These are phyloP conservation scores for Kwoniella dendrophila DNA, from an alignment of 768 basidiomycete genomes.

Conservation along the genomic window DNA sequence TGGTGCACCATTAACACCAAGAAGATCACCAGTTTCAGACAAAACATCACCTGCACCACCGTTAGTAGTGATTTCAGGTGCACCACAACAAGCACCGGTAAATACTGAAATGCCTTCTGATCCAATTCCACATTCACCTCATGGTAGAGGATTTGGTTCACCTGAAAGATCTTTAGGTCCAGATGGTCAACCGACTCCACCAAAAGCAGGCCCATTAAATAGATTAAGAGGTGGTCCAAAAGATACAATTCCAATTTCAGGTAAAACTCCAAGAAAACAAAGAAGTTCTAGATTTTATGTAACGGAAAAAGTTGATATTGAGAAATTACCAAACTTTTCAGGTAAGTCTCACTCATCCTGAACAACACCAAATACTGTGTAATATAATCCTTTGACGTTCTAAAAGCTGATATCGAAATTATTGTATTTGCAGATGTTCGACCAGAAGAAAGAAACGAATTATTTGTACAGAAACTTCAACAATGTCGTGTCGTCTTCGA, in stretches of 20 bases:
- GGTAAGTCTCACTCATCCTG: conserved; percentile 53
- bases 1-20: conserved; percentile 42
- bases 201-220: conserved; percentile 55
- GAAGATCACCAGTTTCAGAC: conserved; percentile 47
- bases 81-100: conserved; percentile 28
- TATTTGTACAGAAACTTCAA: conserved; percentile 91
- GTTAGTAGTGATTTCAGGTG: conserved; percentile 56
- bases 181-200: conserved; percentile 53
- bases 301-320: conserved; percentile 93
- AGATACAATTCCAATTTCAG: conserved; percentile 94
- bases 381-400: too few relatives aligned
- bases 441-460: conserved; percentile 78
- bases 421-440: conserved; percentile 70
- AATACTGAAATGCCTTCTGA: conserved; percentile 57
- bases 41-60: conserved; percentile 57
- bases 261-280: conserved; percentile 91
- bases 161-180: conserved; percentile 46
- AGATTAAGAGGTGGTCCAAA: conserved; percentile 64
- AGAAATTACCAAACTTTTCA: conserved; percentile 82
- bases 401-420: not conserved
- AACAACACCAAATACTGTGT: too few relatives aligned
- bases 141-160: conserved; percentile 51
- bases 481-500: conserved; percentile 98
- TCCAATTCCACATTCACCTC: conserved; percentile 57
- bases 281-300: conserved; percentile 95